phyloP scores from a whole-genome alignment of 176 grass and related monocot species.

The Cenchrus americanus region DNA sequence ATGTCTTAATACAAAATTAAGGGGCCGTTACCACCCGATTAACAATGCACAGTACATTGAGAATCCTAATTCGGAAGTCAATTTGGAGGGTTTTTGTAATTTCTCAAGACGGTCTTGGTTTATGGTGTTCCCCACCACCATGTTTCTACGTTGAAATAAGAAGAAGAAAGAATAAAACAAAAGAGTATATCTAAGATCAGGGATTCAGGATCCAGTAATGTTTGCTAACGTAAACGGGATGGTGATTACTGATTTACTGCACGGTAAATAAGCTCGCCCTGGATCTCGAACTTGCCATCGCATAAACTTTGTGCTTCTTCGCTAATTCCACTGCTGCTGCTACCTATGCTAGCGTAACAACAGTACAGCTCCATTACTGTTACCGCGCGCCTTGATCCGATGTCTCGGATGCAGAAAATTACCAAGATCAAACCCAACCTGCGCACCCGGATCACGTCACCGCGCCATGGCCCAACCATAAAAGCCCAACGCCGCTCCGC shows the following conservation, averaged over 20 bases:
- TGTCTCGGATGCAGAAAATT: conserved; percentile 32
- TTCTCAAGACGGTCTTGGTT: no score
- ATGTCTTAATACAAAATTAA: no score
- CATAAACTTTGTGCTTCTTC: background rate
- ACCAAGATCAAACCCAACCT: background rate
- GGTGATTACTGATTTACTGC: background rate
- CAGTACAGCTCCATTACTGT: background rate
- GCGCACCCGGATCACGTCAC: conserved; percentile 27
- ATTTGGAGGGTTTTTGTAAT: no score
- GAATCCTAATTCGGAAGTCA: no score
- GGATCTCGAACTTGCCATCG: background rate
- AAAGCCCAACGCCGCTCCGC: conserved; percentile 19
- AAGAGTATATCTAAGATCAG: no score
- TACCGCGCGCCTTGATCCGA: conserved; percentile 21
- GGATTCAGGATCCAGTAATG: no score
- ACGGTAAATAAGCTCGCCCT: background rate
- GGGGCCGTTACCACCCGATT: no score
- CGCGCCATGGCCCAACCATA: conserved; percentile 46
- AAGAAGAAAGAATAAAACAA: no score
- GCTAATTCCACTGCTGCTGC: background rate
- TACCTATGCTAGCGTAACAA: background rate
- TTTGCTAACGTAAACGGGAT: background rate
- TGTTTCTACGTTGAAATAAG: no score
- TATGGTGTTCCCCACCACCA: no score
- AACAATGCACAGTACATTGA: no score